Evolutionary conservation across 345 rosid species (phyloP), one percentile per base, ranked within the genome.

Genomic region (Noccaea caerulescens): DNA sequence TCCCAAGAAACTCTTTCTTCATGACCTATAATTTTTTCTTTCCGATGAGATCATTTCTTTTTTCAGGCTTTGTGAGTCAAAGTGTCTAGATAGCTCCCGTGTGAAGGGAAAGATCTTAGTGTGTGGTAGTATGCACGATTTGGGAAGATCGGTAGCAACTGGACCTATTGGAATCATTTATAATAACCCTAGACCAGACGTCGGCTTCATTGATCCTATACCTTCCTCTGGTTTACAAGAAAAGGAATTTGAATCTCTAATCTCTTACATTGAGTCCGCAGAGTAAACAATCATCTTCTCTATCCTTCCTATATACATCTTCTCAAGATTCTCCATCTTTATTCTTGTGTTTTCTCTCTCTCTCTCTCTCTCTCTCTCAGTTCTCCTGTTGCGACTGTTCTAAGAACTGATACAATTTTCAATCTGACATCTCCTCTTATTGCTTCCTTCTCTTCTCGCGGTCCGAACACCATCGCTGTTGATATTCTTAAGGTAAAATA

Each of bases 381-480:
- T 2, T 23, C 77, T 11, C 80, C 84, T 25, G 5, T 0, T 30
- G 82, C 63, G 10, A 8, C 54, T 11, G 33, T 79, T 38, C 52
- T 79, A 34, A 79, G 58, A 63, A 70, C 70, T 18, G 79, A 76
- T 45, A 5, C 45, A 5, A 30, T 73, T 55, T 72, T 33, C 10
- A 69, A 79, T 37, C 18, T 27, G 10, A 27, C 52, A 14, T 72
- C 82, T 27, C 85, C 83, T 23, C 4, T n/a, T 4, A 72, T 84
- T n/a, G 75, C 46, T 47, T 68, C 79, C 6, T 84, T 81, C 58
- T 84, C 91, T 3, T 84, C 85, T 4, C 81, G 87, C 34, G 88
- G 90, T 43, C 90, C 90, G 8, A 82, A 81, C 75, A 50, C 52
- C 11, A 3, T 82, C 23, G 82, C 80, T 45, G 61, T n/a, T 30